A percentile compares a stretch with the other conserved stretches of the same genome.
These are phyloP conservation scores for Cryptosporidium meleagridis DNA, from an alignment of 169 alveolate species.

Conservation along the genomic window DNA sequence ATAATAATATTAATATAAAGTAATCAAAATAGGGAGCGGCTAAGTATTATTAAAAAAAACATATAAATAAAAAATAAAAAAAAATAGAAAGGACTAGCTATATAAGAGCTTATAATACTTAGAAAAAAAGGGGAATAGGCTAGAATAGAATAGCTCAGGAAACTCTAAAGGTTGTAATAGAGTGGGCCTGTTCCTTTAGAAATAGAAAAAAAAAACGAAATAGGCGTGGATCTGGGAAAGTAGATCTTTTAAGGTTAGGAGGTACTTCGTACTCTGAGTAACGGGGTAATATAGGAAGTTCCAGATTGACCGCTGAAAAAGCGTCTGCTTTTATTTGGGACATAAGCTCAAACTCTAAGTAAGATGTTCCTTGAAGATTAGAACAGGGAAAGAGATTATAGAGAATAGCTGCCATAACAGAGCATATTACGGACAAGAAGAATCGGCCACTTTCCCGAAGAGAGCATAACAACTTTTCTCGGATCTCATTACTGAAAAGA, in stretches of 20 bases:
- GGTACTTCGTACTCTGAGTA: conserved; percentile 49
- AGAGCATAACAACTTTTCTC: not conserved
- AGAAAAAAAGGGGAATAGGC: conserved; percentile 47
- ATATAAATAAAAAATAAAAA: not conserved
- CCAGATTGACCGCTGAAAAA: conserved; percentile 53
- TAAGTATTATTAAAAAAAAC: not conserved
- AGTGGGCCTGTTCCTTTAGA: conserved; percentile 52
- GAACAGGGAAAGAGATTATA: conserved; percentile 3
- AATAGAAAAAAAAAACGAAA: conserved; percentile 39
- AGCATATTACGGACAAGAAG: conserved; percentile 27
- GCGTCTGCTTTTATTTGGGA: conserved; percentile 43
- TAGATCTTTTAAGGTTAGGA: conserved; percentile 48
- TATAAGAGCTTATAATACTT: conserved; percentile 40
- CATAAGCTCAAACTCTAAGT: conserved; percentile 35
- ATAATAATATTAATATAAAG: not conserved
- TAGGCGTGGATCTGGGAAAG: conserved; percentile 42
- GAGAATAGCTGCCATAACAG: conserved; percentile 26
- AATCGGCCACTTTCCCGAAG: not conserved
- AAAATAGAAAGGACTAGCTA: conserved; percentile 38
- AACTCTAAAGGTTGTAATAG: conserved; percentile 29
- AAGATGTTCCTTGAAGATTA: conserved; percentile 28
- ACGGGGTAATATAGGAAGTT: conserved; percentile 50
- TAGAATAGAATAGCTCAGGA: conserved; percentile 41
- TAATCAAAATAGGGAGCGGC: conserved; percentile 30
- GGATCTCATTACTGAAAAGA: conserved; percentile 14